Evolutionary conservation across 73 alveolate genomes (phyloP).

Genomic region (Durusdinium trenchii): DNA sequence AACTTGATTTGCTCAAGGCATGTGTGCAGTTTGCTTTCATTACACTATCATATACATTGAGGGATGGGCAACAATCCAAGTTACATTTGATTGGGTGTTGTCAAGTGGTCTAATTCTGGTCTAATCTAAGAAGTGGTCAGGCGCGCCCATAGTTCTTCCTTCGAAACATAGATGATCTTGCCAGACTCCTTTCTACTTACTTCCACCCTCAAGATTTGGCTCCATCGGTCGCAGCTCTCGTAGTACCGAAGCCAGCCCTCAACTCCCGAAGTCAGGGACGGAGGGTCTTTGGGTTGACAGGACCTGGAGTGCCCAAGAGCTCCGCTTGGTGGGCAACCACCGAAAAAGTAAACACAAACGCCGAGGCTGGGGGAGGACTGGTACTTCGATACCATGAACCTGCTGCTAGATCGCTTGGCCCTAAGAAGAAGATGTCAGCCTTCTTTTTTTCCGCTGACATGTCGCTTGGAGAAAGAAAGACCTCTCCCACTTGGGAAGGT

Average conservation of each 20-base stretch:
- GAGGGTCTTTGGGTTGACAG: neutral
- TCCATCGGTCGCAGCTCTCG: too few species aligned
- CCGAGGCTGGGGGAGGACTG: conserved; percentile 89
- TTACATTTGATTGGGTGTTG: too few species aligned
- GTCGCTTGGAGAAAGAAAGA: neutral
- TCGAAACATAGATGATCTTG: neutral
- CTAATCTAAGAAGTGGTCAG: too few species aligned
- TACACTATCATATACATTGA: too few species aligned
- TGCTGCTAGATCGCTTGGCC: conserved; percentile 69
- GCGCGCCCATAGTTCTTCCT: too few species aligned
- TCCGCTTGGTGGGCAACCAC: neutral
- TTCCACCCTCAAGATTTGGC: too few species aligned
- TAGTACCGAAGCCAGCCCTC: too few species aligned
- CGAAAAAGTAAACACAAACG: neutral
- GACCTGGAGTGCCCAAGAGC: neutral
- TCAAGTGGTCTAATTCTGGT: too few species aligned
- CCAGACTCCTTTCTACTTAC: neutral
- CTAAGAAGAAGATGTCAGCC: neutral
- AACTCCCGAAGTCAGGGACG: too few species aligned
- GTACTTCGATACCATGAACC: conserved; percentile 93
- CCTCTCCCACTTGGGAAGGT: neutral
- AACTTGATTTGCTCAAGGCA: too few species aligned
- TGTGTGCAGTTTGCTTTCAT: too few species aligned
- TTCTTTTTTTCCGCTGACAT: neutral
- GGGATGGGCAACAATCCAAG: too few species aligned